phyloP scores from a whole-genome alignment of 257 asterid genomes.

The Lithospermum erythrorhizon region DNA sequence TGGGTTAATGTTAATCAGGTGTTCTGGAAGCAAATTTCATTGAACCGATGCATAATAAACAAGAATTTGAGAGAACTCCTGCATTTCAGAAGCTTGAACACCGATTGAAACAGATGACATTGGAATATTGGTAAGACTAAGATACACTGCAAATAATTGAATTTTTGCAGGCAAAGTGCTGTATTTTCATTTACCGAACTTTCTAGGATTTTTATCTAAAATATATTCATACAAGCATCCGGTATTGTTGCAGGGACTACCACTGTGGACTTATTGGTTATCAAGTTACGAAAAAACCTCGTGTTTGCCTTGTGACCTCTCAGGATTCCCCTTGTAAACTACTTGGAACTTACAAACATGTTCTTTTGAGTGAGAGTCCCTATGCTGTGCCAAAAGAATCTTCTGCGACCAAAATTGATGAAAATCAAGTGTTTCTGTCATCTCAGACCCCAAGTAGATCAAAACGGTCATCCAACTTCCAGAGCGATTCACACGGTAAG shows the following conservation, averaged over 20 bases:
- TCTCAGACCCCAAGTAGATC: conserved; percentile 17
- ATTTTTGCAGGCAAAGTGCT: neutral
- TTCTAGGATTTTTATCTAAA: neutral
- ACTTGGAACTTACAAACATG: conserved; percentile 36
- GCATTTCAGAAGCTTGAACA: conserved; percentile 83
- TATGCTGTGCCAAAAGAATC: conserved; percentile 22
- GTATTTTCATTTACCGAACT: neutral
- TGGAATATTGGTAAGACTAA: conserved; percentile 68
- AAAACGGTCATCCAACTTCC: conserved; percentile 3
- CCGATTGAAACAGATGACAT: conserved; percentile 78
- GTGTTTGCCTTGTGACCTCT: conserved; percentile 12
- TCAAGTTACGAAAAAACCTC: conserved; percentile 26
- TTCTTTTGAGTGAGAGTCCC: conserved; percentile 24
- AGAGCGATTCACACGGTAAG: conserved; percentile 1
- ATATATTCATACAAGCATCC: neutral
- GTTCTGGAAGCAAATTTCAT: conserved; percentile 87
- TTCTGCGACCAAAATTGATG: conserved; percentile 18
- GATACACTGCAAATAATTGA: neutral
- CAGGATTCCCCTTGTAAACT: conserved; percentile 22
- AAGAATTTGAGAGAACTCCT: conserved; percentile 90
- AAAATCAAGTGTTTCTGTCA: conserved; percentile 9
- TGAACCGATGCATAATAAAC: conserved; percentile 84
- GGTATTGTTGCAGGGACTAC: conserved; percentile 37
- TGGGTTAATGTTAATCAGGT: conserved; percentile 35
- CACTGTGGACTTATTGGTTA: conserved; percentile 86